Evolutionary conservation across 495 filamentous ascomycete species (phyloP).

Genomic region (Chaetomium cochliodes): DNA sequence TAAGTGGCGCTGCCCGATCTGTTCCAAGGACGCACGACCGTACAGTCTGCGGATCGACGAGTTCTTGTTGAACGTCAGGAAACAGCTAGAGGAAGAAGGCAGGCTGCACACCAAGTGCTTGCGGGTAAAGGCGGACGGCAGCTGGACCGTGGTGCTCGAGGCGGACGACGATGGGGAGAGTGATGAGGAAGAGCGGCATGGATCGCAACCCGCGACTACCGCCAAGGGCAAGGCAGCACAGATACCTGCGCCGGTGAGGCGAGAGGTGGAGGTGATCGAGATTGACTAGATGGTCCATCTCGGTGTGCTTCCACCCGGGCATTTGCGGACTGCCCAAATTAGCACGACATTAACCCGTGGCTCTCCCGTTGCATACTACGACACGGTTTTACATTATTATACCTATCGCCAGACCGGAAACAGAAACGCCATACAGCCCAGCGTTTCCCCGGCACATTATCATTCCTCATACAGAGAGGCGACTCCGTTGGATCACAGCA

Average conservation of each 20-base stretch:
- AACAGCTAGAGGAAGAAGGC: conserved; percentile 44
- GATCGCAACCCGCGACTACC: neutral
- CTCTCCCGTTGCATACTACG: neutral
- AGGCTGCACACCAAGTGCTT: conserved; percentile 56
- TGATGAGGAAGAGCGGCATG: conserved; percentile 24
- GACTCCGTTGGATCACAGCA: conserved; percentile 7
- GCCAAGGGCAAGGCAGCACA: neutral
- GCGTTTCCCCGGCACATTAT: neutral
- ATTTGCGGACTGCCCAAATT: neutral
- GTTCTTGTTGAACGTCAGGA: conserved; percentile 62
- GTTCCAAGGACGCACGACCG: conserved; percentile 69
- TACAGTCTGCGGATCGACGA: conserved; percentile 64
- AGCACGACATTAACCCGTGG: neutral
- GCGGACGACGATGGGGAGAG: conserved; percentile 31
- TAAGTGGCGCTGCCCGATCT: conserved; percentile 81
- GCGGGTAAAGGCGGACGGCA: conserved; percentile 56
- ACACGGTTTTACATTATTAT: too few species aligned
- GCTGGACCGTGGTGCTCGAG: conserved; percentile 51
- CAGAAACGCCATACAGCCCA: too few species aligned
- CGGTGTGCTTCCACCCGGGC: neutral
- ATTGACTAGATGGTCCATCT: conserved; percentile 6
- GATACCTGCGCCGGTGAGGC: neutral
- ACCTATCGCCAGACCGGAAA: too few species aligned
- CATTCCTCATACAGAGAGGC: neutral
- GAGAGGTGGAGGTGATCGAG: conserved; percentile 20